A percentile compares a stretch with the other conserved stretches of the same genome.
phyloP scores from a whole-genome alignment of 441 rosid genomes.

The Theobroma grandiflorum region DNA sequence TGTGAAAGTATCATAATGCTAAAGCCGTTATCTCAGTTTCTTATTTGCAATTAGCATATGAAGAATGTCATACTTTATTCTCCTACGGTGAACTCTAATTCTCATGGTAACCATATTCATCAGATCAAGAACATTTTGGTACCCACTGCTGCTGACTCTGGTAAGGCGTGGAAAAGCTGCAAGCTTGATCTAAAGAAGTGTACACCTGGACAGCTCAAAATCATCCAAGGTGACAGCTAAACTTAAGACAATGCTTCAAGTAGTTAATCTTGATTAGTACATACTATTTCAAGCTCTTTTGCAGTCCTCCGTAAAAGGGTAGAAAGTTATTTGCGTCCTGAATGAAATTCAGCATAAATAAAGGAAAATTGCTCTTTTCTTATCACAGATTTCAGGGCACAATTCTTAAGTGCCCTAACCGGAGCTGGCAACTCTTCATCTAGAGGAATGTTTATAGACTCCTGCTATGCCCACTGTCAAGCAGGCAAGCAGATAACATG shows the following conservation, averaged over 20 bases:
- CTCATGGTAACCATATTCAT: background rate
- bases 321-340: too few species aligned
- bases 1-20: background rate
- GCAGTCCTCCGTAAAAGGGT: too few species aligned
- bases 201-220: conserved; percentile 63
- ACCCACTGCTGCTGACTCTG: conserved; percentile 71
- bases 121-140: conserved; percentile 92
- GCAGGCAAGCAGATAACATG: conserved; percentile 64
- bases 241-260: background rate
- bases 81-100: background rate
- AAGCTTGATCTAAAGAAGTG: conserved; percentile 81
- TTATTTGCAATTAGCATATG: background rate
- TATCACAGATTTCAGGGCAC: conserved; percentile 59
- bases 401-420: conserved; percentile 59
- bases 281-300: background rate
- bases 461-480: conserved; percentile 93
- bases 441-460: conserved; percentile 70
- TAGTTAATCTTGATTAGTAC: background rate
- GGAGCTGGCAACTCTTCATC: conserved; percentile 47
- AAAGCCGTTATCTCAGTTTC: background rate
- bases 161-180: conserved; percentile 75
- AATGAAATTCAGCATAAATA: too few species aligned
- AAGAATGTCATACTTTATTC: background rate
- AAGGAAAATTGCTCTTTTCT: too few species aligned
- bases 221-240: conserved; percentile 64